A percentile compares a stretch with the other conserved stretches of the same genome.
phyloP scores from a whole-genome alignment of 805 yeast genomes.

The Cyberlindnera mrakii region DNA sequence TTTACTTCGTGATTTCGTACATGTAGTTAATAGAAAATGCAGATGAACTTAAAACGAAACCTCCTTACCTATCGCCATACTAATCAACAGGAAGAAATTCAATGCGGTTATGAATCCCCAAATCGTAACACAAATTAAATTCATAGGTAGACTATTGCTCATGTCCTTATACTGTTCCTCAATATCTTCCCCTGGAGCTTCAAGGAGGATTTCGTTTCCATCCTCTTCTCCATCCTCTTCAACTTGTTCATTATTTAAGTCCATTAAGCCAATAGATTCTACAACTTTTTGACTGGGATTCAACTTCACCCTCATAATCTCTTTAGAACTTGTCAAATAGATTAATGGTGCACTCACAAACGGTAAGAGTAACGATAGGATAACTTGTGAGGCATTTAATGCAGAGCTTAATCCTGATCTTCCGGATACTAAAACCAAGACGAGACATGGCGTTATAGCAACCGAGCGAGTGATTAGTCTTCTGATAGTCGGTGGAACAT shows the following conservation, averaged over 20 bases:
- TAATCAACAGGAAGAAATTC: constrained; percentile 56
- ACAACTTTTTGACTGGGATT: constrained; percentile 7
- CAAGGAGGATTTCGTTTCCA: background rate
- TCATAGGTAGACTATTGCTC: constrained; percentile 41
- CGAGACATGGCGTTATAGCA: constrained; percentile 81
- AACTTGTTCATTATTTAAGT: constrained; percentile 3
- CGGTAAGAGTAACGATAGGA: constrained; percentile 72
- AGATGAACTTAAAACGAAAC: constrained; percentile 24
- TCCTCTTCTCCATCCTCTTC: constrained; percentile 8
- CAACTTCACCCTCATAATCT: constrained; percentile 56
- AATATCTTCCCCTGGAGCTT: constrained; percentile 2
- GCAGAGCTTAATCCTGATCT: constrained; percentile 74
- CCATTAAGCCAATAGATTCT: constrained; percentile 15
- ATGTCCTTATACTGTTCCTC: constrained; percentile 29
- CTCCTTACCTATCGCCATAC: constrained; percentile 41
- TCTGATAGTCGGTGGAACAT: constrained; percentile 73
- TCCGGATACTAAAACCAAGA: constrained; percentile 70
- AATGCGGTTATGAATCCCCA: constrained; percentile 67
- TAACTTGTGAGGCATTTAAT: constrained; percentile 81
- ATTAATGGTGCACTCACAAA: constrained; percentile 85
- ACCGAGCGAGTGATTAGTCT: constrained; percentile 76
- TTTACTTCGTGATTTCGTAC: background rate
- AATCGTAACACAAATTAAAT: constrained; percentile 45
- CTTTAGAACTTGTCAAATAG: constrained; percentile 66
- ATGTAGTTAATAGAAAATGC: background rate